phyloP scores from a whole-genome alignment of 2,329 filamentous ascomycete species.

The Thielaviopsis euricoi region DNA sequence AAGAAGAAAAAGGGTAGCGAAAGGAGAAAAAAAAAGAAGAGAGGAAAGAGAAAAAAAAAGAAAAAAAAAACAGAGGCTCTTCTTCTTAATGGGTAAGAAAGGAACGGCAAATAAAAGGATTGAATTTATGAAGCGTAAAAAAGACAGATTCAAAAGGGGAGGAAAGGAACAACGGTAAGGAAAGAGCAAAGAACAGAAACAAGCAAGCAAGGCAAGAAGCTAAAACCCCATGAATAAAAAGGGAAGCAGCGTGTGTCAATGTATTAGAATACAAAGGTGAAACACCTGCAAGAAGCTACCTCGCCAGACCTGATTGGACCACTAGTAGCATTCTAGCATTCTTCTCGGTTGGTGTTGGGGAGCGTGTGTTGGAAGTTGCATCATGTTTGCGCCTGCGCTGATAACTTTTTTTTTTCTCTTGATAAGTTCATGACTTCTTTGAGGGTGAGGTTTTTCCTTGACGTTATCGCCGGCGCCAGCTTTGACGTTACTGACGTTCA shows the following conservation, averaged over 20 bases:
- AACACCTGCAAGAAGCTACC: constrained; percentile 2
- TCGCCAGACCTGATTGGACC: constrained; percentile 1
- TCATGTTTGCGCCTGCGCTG: neutral
- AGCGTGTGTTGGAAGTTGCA: neutral
- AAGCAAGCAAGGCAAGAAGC: neutral
- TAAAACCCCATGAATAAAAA: neutral
- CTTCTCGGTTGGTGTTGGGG: neutral
- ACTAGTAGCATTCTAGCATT: too few relatives aligned
- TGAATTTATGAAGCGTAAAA: neutral
- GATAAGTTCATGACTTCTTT: too few relatives aligned
- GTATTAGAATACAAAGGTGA: constrained; percentile 1
- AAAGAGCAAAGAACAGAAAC: neutral
- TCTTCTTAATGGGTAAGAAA: neutral
- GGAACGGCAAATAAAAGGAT: neutral
- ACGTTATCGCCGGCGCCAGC: neutral
- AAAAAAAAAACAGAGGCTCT: neutral
- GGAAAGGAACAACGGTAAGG: neutral
- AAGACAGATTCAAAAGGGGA: neutral
- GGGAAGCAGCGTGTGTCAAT: neutral
- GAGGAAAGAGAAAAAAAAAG: neutral
- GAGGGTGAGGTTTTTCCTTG: too few relatives aligned
- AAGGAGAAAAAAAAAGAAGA: neutral
- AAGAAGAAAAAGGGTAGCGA: neutral
- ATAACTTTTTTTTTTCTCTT: neutral
- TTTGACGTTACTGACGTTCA: neutral